phyloP scores from a whole-genome alignment of 331 rosid genomes.

The Prunus yedoensis region DNA sequence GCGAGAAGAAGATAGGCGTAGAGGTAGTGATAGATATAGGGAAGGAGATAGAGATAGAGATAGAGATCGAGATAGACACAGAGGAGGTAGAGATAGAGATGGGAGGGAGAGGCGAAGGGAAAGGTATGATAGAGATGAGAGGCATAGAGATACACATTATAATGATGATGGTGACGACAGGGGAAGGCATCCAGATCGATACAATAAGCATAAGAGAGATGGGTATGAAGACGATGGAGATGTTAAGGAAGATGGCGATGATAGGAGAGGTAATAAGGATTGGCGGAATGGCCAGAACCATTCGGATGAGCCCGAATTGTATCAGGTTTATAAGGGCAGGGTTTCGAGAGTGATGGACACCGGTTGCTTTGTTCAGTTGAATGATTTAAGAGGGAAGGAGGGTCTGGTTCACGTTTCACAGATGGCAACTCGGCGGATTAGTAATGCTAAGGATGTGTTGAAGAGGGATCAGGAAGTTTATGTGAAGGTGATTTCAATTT shows the following conservation, averaged over 20 bases:
- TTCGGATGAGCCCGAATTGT: constrained; percentile 61
- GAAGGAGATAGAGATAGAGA: constrained; percentile 16
- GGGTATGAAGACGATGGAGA: constrained; percentile 40
- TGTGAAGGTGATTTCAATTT: constrained; percentile 72
- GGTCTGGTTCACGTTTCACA: constrained; percentile 85
- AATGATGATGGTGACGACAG: constrained; percentile 35
- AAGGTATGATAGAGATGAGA: constrained; percentile 31
- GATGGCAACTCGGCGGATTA: constrained; percentile 63
- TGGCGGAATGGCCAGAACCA: constrained; percentile 26
- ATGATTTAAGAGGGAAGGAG: constrained; percentile 78
- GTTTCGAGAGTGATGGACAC: constrained; percentile 81
- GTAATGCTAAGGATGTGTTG: constrained; percentile 74
- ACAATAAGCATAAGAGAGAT: constrained; percentile 40
- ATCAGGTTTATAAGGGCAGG: constrained; percentile 76
- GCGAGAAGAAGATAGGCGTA: constrained; percentile 5
- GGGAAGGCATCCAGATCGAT: constrained; percentile 45
- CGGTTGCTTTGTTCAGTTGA: constrained; percentile 79
- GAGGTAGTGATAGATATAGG: constrained; percentile 19
- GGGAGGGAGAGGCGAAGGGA: constrained; percentile 7
- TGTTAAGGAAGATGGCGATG: constrained; percentile 30
- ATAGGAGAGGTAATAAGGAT: constrained; percentile 34
- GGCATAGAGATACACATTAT: constrained; percentile 33
- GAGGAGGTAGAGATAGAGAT: constrained; percentile 14
- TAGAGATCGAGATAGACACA: background rate
- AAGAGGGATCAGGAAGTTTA: constrained; percentile 83